Base-by-base conservation (phyloP, 2,329 filamentous ascomycete species). In the Mycogone perniciosa region DNA sequence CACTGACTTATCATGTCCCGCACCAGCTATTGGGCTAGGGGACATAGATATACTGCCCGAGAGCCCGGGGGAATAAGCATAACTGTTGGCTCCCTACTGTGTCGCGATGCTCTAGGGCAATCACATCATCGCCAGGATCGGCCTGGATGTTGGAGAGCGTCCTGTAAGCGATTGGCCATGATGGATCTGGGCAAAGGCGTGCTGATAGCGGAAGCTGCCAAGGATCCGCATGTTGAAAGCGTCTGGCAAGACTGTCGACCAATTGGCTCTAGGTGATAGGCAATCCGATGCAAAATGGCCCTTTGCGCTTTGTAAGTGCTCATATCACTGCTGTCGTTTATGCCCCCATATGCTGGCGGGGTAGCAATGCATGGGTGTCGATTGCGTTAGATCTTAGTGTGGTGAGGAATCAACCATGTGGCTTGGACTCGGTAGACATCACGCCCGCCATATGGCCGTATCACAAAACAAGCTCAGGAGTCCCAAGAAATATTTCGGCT, bases 321-420 rank as follows among this genome's bases (percentile, higher is more conserved):
- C 33, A 37, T 43, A 29, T 37, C 30, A 13, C 31, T 10, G n/a
- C 6, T 34, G 30, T 27, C n/a, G 41, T 20, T 20, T 10, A 48
- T 34, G 31, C 31, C 8, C 30, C 20, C n/a, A 10, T n/a, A n/a
- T 20, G 30, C 31, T 31, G 13, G 41, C 38, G 26, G 38, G 44
- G 39, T 47, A 30, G 40, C 31, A 40, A 31, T 35, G 50, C 13
- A 44, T 29, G 38, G 34, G 39, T 40, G 45, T 40, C 44, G 50
- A 52, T 52, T 44, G 50, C 50, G 50, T 47, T 47, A 52, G 44
- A 44, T 52, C 31, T 46, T 41, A 37, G 50, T 37, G 39, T 47
- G 39, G 44, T 52, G 50, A 52, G 44, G 39, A 52, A 52, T 52
- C 44, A 6, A 7, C 31, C 20, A 34, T n/a, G 20, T 20, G 35